These are phyloP conservation scores for Leishmania turanica DNA, from an alignment of 208 protist genomes.

Conservation along the genomic window DNA sequence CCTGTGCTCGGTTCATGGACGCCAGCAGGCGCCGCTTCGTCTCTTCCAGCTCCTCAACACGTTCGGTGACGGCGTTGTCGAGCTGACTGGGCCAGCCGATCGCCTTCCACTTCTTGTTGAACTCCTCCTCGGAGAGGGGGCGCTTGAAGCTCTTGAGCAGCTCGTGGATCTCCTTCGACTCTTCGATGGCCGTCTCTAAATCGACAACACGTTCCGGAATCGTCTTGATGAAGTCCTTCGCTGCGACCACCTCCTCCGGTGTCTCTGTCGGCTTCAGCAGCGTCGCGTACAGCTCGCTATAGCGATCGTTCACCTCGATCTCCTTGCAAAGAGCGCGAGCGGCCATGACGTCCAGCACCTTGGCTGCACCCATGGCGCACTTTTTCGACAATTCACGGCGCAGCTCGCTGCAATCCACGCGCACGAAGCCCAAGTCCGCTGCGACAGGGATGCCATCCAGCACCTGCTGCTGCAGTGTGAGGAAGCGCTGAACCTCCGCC, in stretches of 20 bases:
- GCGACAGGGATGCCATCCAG: conserved; percentile 61
- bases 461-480: conserved; percentile 60
- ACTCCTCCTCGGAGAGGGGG: conserved; percentile 91
- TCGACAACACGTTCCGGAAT: conserved; percentile 91
- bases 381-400: conserved; percentile 73
- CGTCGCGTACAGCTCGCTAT: conserved; percentile 61
- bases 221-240: conserved; percentile 88
- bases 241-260: conserved; percentile 90
- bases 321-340: conserved; percentile 73
- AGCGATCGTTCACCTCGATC: conserved; percentile 66
- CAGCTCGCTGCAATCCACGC: conserved; percentile 80
- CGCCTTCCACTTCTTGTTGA: conserved; percentile 92
- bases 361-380: conserved; percentile 60
- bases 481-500: conserved; percentile 75
- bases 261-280: conserved; percentile 76
- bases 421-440: conserved; percentile 78
- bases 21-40: conserved; percentile 87
- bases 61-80: conserved; percentile 88
- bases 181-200: conserved; percentile 69
- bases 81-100: conserved; percentile 92
- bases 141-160: conserved; percentile 94
- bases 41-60: conserved; percentile 93
- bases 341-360: conserved; percentile 81
- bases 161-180: conserved; percentile 79
- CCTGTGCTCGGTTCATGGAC: conserved; percentile 84